Conservation (phyloP, 306 rosid genomes). For the Ceratonia siliqua region DNA sequence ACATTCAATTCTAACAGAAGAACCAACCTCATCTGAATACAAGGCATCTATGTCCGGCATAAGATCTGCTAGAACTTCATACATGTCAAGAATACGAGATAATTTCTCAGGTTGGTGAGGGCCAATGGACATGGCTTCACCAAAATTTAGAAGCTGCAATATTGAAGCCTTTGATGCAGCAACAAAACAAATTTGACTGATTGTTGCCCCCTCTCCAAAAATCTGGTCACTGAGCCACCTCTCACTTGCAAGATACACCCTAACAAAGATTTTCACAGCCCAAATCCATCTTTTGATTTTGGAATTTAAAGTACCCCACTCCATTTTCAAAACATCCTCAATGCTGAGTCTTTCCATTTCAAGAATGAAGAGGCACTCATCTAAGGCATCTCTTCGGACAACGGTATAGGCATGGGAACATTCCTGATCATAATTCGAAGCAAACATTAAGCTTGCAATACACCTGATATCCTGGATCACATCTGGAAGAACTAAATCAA, state of each 20-base stretch:
- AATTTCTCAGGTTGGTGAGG: constrained; percentile 89
- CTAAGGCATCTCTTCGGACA: constrained; percentile 75
- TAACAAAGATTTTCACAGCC: constrained; percentile 79
- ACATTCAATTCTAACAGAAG: constrained; percentile 63
- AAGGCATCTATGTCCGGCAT: constrained; percentile 65
- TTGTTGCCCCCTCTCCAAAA: constrained; percentile 61
- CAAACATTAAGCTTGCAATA: constrained; percentile 71
- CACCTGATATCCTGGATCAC: constrained; percentile 66
- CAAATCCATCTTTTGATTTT: constrained; percentile 84
- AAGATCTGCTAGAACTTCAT: constrained; percentile 78
- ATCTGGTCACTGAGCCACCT: constrained; percentile 75
- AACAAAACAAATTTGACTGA: constrained; percentile 60
- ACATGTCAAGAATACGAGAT: constrained; percentile 84
- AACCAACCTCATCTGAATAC: constrained; percentile 69
- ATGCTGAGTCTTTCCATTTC: constrained; percentile 85
- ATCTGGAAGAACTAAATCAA: constrained; percentile 67
- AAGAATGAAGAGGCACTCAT: constrained; percentile 71
- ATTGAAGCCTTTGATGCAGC: constrained; percentile 84
- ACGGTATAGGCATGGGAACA: constrained; percentile 71
- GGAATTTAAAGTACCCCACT: constrained; percentile 72
- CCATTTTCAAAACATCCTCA: constrained; percentile 82
- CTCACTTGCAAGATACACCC: constrained; percentile 87
- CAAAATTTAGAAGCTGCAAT: constrained; percentile 84
- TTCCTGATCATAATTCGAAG: constrained; percentile 69
- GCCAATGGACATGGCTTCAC: constrained; percentile 90